A percentile compares a stretch with the other conserved stretches of the same genome.
Evolutionary conservation across 768 basidiomycete genomes (phyloP).

Genomic region (Inosperma sp.): DNA sequence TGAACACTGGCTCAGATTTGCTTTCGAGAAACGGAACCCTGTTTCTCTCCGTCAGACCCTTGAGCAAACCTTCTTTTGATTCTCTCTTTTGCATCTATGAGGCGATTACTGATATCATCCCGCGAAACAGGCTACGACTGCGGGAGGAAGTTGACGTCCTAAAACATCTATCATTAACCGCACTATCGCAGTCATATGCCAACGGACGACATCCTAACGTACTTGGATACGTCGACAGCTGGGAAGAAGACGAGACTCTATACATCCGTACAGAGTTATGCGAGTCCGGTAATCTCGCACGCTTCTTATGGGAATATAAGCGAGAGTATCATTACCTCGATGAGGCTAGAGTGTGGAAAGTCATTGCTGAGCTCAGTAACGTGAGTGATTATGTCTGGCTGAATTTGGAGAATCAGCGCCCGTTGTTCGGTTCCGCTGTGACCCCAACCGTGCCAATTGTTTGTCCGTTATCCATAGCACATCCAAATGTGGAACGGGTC

Average conservation of each 20-base stretch:
- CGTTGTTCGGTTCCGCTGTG: slow-evolving; percentile 21
- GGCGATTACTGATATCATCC: slow-evolving; percentile 16
- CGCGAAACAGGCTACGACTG: slow-evolving; percentile 62
- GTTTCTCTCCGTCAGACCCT: neutral
- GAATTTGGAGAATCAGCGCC: slow-evolving; percentile 3
- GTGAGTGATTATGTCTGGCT: slow-evolving; percentile 48
- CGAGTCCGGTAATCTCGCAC: slow-evolving; percentile 85
- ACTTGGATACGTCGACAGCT: slow-evolving; percentile 85
- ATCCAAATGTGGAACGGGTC: no score
- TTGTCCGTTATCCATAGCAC: neutral
- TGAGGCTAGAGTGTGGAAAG: slow-evolving; percentile 95
- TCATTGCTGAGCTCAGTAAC: slow-evolving; percentile 82
- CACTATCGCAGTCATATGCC: slow-evolving; percentile 34
- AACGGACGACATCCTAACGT: slow-evolving; percentile 68
- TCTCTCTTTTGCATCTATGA: slow-evolving; percentile 26
- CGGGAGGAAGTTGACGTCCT: slow-evolving; percentile 94
- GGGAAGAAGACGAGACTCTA: slow-evolving; percentile 87
- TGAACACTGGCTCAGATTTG: no score
- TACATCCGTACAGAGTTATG: slow-evolving; percentile 96
- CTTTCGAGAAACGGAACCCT: slow-evolving; percentile 1
- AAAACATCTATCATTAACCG: slow-evolving; percentile 56
- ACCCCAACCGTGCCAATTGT: slow-evolving; percentile 8
- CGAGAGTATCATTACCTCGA: slow-evolving; percentile 78
- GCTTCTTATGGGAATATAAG: slow-evolving; percentile 90
- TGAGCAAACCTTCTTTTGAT: slow-evolving; percentile 11